Base-by-base conservation (phyloP, 257 asterid species). In the Solanum ahanhuiri region DNA sequence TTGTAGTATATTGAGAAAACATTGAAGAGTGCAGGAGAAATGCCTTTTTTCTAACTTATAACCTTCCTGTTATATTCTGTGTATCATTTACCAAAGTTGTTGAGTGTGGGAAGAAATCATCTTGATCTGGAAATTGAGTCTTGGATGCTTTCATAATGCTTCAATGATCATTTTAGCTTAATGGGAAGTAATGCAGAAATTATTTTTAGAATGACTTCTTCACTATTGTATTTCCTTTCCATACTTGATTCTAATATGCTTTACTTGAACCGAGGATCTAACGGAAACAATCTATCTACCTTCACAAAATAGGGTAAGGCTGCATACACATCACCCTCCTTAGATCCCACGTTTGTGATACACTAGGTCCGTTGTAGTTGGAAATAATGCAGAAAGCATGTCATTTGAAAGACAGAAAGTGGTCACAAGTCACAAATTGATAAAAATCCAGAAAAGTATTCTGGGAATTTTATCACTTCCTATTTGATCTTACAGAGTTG, bases 111-210 rank as follows among this genome's bases (percentile, higher is more conserved):
- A 58, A 58, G 66, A 58, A 58, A 58, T 58, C 66, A 58, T 58
- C 66, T 18, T 20, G 66, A 58, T 58, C 66, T 58, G 31, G 99
- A 87, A 92, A 94, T 90, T 54, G 63, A 17, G 9, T 54, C 9
- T 54, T 6, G 60, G n/a, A 51, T 17, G 63, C 63, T 54, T 54
- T 54, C 63, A 17, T 54, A 54, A 17, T 54, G 2, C 63, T 54
- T 54, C 63, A 54, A 17, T 54, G 63, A 54, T 9, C 23, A 54
- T 54, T 54, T 54, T 54, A 18, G 63, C 63, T 54, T 54, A 18
- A 54, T 54, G 23, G 23, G 63, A 54, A 54, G 63, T 54, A 54
- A 54, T 18, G 63, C 10, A 0, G 2, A 48, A 48, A 48, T 48
- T 48, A 48, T 48, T 48, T 48, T 48, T 2, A 48, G 63, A 54